Evolutionary conservation across 345 rosid genomes (phyloP).

Genomic region (Lepidium aucheri): DNA sequence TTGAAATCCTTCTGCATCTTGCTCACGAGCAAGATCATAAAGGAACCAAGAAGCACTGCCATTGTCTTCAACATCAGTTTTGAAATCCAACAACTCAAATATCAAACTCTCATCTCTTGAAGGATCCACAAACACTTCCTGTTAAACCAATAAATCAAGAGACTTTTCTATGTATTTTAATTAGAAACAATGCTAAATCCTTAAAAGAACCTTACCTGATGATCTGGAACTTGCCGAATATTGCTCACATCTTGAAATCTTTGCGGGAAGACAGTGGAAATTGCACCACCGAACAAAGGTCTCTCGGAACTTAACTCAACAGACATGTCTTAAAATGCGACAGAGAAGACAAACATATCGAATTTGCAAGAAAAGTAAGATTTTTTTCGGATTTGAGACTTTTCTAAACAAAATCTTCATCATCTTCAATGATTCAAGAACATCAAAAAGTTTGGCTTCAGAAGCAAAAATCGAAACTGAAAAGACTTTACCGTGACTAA

Average conservation of each 20-base stretch:
- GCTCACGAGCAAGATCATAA: slow-evolving; percentile 59
- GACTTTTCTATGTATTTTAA: not conserved
- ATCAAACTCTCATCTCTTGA: slow-evolving; percentile 80
- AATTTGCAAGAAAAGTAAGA: no score
- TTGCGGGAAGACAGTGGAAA: slow-evolving; percentile 37
- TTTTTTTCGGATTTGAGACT: no score
- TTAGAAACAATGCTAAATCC: not conserved
- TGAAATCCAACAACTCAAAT: slow-evolving; percentile 68
- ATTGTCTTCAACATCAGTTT: slow-evolving; percentile 49
- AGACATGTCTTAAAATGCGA: no score
- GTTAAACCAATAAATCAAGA: slow-evolving; percentile 15
- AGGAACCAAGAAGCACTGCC: slow-evolving; percentile 76
- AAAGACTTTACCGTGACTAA: no score
- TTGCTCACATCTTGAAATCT: slow-evolving; percentile 76
- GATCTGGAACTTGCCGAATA: slow-evolving; percentile 64
- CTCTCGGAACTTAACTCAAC: slow-evolving; percentile 30
- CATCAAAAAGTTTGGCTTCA: no score
- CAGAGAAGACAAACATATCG: no score
- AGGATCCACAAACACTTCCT: slow-evolving; percentile 85
- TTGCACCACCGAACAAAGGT: slow-evolving; percentile 61
- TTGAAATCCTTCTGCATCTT: slow-evolving; percentile 60
- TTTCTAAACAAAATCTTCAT: no score
- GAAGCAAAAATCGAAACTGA: no score
- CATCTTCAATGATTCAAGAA: no score
- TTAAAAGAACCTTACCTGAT: slow-evolving; percentile 42